A percentile compares a stretch with the other conserved stretches of the same genome.
Conservation (phyloP, 306 rosid genomes). For the Begonia masoniana region DNA sequence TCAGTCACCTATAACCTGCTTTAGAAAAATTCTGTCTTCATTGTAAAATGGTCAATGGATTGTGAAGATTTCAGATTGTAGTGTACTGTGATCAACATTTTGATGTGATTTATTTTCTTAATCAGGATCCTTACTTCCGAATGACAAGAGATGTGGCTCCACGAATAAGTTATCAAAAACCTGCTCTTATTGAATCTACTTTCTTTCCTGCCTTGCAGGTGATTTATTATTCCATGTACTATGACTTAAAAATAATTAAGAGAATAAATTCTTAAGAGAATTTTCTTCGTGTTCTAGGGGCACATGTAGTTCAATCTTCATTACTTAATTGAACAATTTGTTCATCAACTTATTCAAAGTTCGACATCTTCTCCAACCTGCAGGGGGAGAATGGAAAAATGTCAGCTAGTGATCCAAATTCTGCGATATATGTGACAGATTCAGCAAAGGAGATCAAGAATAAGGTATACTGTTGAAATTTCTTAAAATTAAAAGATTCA, state of each 20-base stretch:
- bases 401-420: slow-evolving; percentile 98
- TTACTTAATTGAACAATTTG: background rate
- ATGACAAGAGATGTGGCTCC: slow-evolving; percentile 99
- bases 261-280: background rate
- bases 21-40: too few species aligned
- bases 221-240: slow-evolving; percentile 10
- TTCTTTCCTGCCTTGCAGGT: slow-evolving; percentile 98
- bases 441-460: slow-evolving; percentile 68
- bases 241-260: background rate
- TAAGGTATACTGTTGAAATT: slow-evolving; percentile 24
- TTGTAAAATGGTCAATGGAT: too few species aligned
- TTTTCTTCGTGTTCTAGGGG: background rate
- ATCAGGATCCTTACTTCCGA: slow-evolving; percentile 92
- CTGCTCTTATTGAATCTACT: slow-evolving; percentile 75
- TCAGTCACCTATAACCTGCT: too few species aligned
- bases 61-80: too few species aligned
- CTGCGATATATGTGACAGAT: slow-evolving; percentile 96
- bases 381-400: slow-evolving; percentile 95
- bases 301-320: too few species aligned
- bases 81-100: too few species aligned
- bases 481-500: too few species aligned
- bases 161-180: slow-evolving; percentile 60
- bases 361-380: slow-evolving; percentile 7
- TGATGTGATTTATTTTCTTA: background rate
- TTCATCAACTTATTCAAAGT: background rate